Conservation (phyloP, 129 eudicot species). For the Solidago caesia region DNA sequence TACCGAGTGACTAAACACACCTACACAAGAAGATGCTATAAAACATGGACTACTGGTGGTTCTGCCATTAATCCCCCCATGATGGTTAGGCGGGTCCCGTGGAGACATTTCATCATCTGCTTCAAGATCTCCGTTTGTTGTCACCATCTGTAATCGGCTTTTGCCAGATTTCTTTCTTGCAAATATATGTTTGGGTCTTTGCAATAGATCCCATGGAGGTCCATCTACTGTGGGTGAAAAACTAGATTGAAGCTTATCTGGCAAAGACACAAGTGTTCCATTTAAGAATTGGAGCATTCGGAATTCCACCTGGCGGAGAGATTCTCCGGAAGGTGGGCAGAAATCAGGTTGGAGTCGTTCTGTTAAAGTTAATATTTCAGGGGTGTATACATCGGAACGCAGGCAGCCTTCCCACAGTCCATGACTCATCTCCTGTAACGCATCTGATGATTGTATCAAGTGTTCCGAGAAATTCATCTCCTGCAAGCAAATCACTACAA, state of each 20-base stretch:
- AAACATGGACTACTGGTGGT: constrained; percentile 30
- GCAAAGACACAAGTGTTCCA: constrained; percentile 55
- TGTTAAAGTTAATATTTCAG: constrained; percentile 54
- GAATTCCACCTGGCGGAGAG: constrained; percentile 93
- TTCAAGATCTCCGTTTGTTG: constrained; percentile 70
- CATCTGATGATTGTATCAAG: constrained; percentile 75
- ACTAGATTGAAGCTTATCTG: constrained; percentile 67
- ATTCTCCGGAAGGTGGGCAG: constrained; percentile 90
- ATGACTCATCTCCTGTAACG: constrained; percentile 80
- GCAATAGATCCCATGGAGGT: constrained; percentile 67
- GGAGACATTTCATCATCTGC: constrained; percentile 93
- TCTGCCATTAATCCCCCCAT: constrained; percentile 40
- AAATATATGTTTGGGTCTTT: constrained; percentile 62
- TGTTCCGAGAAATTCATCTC: constrained; percentile 80
- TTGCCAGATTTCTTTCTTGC: constrained; percentile 77
- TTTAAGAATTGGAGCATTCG: constrained; percentile 86
- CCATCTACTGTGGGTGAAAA: constrained; percentile 77
- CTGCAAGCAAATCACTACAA: constrained; percentile 35
- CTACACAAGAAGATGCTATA: constrained; percentile 48
- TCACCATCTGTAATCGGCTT: constrained; percentile 90
- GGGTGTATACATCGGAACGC: constrained; percentile 74
- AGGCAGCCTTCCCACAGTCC: constrained; percentile 97
- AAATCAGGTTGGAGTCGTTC: constrained; percentile 89
- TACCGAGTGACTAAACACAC: constrained; percentile 74
- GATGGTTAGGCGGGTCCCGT: constrained; percentile 52